Evolutionary conservation across 2,329 filamentous ascomycete genomes (phyloP).

Genomic region (Fusarium incarnatum): DNA sequence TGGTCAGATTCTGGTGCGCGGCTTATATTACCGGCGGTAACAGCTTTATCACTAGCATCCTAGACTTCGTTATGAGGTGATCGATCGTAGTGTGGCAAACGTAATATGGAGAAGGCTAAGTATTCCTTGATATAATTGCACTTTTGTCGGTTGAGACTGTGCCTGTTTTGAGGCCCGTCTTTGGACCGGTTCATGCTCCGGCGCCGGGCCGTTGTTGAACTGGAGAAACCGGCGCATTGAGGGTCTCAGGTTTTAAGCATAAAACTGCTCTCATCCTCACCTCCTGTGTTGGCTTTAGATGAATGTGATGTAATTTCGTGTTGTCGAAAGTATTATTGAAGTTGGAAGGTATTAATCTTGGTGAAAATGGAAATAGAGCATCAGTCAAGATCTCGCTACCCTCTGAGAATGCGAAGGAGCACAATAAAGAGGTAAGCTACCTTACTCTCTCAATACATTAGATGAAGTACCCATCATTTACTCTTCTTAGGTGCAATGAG

Average conservation of each 20-base stretch:
- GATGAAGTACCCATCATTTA: neutral
- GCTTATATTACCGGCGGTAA: slow-evolving; percentile 20
- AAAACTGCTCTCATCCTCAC: neutral
- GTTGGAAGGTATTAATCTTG: neutral
- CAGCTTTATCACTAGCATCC: neutral
- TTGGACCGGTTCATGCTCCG: slow-evolving; percentile 15
- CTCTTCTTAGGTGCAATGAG: slow-evolving; percentile 30
- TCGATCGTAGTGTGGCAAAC: neutral
- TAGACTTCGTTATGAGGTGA: neutral
- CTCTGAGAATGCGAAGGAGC: slow-evolving; percentile 12
- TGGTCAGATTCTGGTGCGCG: neutral
- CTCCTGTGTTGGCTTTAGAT: neutral
- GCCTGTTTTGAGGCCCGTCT: slow-evolving; percentile 2
- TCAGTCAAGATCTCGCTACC: neutral
- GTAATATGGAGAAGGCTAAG: neutral
- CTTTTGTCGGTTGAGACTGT: neutral
- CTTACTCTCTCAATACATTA: no score
- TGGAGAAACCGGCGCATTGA: slow-evolving; percentile 2
- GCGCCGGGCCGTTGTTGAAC: slow-evolving; percentile 19
- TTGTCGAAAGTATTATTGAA: neutral
- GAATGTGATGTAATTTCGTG: neutral
- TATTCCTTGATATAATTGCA: neutral
- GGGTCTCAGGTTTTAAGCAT: slow-evolving; percentile 2
- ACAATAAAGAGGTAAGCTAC: slow-evolving; percentile 9
- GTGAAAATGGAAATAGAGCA: slow-evolving; percentile 2